Base-by-base conservation (phyloP, 805 yeast genomes). In the Barnettozyma wickerhamii region DNA sequence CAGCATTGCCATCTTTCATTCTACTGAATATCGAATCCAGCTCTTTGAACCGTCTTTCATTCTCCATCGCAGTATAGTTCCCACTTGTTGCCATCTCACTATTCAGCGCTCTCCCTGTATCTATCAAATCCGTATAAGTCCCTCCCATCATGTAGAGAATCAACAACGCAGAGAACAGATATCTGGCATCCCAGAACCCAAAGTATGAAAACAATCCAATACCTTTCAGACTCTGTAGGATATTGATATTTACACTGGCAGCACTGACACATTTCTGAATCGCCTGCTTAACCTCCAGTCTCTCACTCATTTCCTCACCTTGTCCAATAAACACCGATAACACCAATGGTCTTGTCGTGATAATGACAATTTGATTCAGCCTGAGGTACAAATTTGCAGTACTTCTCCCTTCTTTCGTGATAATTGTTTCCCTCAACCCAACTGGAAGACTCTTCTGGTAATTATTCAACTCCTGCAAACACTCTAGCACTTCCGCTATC, bases 131-230 rank as follows among this genome's bases (percentile, higher is more conserved):
- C 1, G 55, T 45, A 33, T 52, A 52, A 31, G 52, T 52, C 12
- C 51, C 31, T 7, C 53, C 46, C 20, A 49, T 52, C 55, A 60
- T 59, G 18, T 51, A 55, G 5, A 60, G 50, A 17, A 66, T 59
- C 36, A 64, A 42, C 9, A 64, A 44, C 0, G 71, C 54, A 17
- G 65, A 56, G 43, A 64, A 65, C 33, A 66, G 52, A 44, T 62
- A 64, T 43, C 66, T 63, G 4, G 64, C 63, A 48, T 66, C 69
- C 65, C 67, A 64, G 47, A 64, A 65, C 26, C 66, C 71, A 53
- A 58, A 64, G 15, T 65, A 59, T 6, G 63, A 60, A 35, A 64
- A 53, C 46, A 58, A 40, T 4, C 60, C 60, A 39, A 53, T 45
- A 15, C 49, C 50, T 27, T 52, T 55, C 31, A 66, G 47, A 29